A percentile compares a stretch with the other conserved stretches of the same genome.
Evolutionary conservation across 768 basidiomycete species (phyloP).

Genomic region (Leccinum rimulosum): DNA sequence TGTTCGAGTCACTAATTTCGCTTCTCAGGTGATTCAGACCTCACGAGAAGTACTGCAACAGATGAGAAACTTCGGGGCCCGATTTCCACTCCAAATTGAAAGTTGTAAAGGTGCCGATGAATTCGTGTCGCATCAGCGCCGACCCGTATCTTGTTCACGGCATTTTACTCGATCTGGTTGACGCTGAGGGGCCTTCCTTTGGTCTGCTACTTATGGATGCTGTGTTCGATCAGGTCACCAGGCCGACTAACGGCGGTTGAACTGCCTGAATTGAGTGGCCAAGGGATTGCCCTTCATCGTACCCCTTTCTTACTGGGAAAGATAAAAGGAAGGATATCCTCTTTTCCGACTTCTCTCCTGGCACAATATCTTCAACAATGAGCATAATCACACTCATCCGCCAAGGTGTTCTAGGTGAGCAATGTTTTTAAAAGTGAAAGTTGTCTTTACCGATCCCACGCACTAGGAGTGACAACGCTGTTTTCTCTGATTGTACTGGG

Average conservation of each 20-base stretch:
- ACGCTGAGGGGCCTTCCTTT: background rate
- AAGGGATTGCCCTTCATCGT: background rate
- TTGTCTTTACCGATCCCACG: constrained; percentile 2
- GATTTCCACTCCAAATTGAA: background rate
- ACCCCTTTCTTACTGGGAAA: background rate
- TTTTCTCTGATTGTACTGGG: constrained; percentile 34
- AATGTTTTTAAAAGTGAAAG: background rate
- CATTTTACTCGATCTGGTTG: background rate
- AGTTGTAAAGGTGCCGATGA: background rate
- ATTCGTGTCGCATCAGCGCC: background rate
- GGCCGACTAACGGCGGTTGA: background rate
- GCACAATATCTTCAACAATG: constrained; percentile 11
- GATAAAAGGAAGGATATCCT: constrained; percentile 1
- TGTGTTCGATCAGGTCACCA: background rate
- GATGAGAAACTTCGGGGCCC: background rate
- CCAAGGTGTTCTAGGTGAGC: constrained; percentile 22
- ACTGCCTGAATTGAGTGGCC: background rate
- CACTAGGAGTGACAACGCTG: constrained; percentile 13
- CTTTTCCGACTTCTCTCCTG: background rate
- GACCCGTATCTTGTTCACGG: background rate
- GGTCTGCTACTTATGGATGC: background rate
- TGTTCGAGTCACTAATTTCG: background rate
- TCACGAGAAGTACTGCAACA: background rate
- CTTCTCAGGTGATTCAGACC: background rate
- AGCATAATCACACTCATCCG: constrained; percentile 14